These are phyloP conservation scores for Fusarium illudens DNA, from an alignment of 2,329 filamentous ascomycete genomes.

Conservation along the genomic window DNA sequence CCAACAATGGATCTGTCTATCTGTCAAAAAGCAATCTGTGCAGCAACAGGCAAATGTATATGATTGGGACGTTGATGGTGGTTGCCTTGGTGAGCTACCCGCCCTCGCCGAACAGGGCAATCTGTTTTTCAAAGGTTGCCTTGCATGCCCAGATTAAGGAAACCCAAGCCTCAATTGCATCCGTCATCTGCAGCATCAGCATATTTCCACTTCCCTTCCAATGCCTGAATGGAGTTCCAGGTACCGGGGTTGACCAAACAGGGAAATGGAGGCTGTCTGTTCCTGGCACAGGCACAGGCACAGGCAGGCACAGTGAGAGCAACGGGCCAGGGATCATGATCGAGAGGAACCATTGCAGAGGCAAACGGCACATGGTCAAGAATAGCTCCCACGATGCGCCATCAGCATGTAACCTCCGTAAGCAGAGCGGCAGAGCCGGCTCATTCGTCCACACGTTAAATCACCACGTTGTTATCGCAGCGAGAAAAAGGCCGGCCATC, in stretches of 20 bases:
- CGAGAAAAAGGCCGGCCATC: slow-evolving; percentile 12
- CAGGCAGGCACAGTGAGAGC: slow-evolving; percentile 14
- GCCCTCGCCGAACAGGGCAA: slow-evolving; percentile 16
- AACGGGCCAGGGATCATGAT: not conserved
- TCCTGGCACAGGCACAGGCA: slow-evolving; percentile 4
- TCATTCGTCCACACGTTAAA: slow-evolving; percentile 29
- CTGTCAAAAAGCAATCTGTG: slow-evolving; percentile 14
- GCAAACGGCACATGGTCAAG: slow-evolving; percentile 9
- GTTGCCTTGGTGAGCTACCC: slow-evolving; percentile 28
- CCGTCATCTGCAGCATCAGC: slow-evolving; percentile 38
- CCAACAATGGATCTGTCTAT: slow-evolving; percentile 9
- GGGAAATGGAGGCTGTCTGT: slow-evolving; percentile 24
- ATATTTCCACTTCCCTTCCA: slow-evolving; percentile 19
- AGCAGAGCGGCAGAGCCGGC: slow-evolving; percentile 7
- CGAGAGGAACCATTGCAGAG: not conserved
- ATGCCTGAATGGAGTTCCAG: slow-evolving; percentile 15
- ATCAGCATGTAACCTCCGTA: not conserved
- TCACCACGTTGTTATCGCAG: slow-evolving; percentile 9
- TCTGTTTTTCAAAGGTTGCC: slow-evolving; percentile 18
- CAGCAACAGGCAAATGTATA: slow-evolving; percentile 6
- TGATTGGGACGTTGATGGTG: not conserved
- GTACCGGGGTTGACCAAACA: slow-evolving; percentile 20
- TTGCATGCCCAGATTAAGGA: slow-evolving; percentile 31
- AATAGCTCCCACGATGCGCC: not conserved
- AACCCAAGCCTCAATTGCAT: slow-evolving; percentile 37